Base-by-base conservation (phyloP, 306 rosid species). In the Benincasa hispida region DNA sequence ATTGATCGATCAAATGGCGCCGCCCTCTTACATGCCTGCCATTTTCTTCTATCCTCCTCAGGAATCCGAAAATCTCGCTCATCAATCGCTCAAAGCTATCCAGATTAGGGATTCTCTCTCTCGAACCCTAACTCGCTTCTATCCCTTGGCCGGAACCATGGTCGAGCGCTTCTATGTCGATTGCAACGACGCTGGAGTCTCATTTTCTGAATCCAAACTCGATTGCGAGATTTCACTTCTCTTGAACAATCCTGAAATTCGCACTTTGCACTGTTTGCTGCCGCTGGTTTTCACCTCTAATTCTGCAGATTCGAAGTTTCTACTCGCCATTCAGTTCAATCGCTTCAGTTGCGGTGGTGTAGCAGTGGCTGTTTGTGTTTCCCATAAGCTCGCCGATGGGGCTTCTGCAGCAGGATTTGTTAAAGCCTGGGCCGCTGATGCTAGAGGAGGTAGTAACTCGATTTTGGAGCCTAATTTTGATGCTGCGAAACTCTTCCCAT, bases 1-100 rank as follows among this genome's bases (percentile, higher is more conserved):
- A 21, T 82, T 81, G 81, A 75, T 86, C 5, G 89, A 86, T 77
- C 89, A 86, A 50, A 11, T 75, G 56, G 68, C 76, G 5, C 86
- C 87, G 15, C 82, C 84, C 10, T 15, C 60, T 37, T 82, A 57
- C 62, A 81, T 78, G 80, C 87, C 89, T 11, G 57, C 75, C 77
- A 57, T 86, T 68, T 80, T 70, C 27, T 83, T 77, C 72, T 83
- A 61, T 62, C 78, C 21, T 0, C 67, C 21, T 57, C 35, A 24
- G 0, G 9, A 72, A 1, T 47, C 51, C 6, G 15, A 8, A 32
- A 37, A 24, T 59, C 30, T 5, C 27, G 74, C 11, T 21, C 61
- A 60, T 25, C 13, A 5, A 32, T 63, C 19, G 13, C 55, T 34
- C 41, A 37, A 58, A 25, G 14, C 34, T 54, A 55, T 11, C 13